These are phyloP conservation scores for Carex myosuroides DNA, from an alignment of 176 grass and related monocot genomes.

Conservation along the genomic window DNA sequence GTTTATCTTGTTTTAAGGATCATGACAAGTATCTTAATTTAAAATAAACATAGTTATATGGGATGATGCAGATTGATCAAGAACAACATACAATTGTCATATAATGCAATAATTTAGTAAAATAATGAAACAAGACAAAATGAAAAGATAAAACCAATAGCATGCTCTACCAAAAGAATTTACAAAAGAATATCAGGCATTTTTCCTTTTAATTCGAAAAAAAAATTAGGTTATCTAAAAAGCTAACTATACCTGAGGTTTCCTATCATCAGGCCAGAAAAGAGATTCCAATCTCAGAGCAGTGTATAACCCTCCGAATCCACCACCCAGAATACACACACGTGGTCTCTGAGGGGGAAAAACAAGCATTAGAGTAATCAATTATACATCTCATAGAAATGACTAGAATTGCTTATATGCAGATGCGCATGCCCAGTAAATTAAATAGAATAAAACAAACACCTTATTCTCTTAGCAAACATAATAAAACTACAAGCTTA, in stretches of 20 bases:
- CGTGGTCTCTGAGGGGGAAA: conserved; percentile 48
- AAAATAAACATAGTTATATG: neutral
- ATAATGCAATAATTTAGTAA: neutral
- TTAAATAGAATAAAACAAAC: neutral
- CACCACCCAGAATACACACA: conserved; percentile 89
- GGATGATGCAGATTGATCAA: neutral
- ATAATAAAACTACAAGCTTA: neutral
- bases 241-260: conserved; percentile 61
- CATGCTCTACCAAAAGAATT: neutral
- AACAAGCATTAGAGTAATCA: neutral
- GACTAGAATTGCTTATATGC: neutral
- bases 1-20: neutral
- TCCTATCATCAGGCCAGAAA: conserved; percentile 77
- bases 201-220: neutral
- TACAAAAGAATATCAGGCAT: too few species aligned
- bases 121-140: neutral
- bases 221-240: neutral
- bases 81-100: neutral
- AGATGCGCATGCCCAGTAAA: neutral
- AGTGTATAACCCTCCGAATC: conserved; percentile 94
- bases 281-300: conserved; percentile 96
- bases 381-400: neutral
- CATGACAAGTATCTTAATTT: neutral
- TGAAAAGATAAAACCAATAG: neutral
- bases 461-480: neutral